Conservation (phyloP, 305 asterid genomes). For the Fraxinus sp. region DNA sequence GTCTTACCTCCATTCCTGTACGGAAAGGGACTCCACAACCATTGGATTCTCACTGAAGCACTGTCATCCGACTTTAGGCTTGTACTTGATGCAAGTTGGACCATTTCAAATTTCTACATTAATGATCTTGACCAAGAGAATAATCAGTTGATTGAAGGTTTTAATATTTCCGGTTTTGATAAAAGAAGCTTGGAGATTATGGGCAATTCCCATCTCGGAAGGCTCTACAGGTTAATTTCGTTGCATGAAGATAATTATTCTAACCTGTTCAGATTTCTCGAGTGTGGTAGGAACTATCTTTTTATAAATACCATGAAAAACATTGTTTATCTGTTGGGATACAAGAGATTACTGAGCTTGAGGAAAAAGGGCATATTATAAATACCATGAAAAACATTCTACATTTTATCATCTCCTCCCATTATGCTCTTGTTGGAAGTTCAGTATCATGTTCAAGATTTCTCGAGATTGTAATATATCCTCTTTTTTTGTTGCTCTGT, state of each 20-base stretch:
- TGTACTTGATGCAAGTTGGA: slow-evolving; percentile 70
- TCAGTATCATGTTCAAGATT: not conserved
- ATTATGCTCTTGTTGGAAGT: not conserved
- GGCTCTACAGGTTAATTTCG: slow-evolving; percentile 74
- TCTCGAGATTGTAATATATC: slow-evolving; percentile 10
- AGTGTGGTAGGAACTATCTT: slow-evolving; percentile 47
- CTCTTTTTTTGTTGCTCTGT: not conserved
- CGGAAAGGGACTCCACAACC: slow-evolving; percentile 71
- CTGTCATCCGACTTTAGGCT: slow-evolving; percentile 71
- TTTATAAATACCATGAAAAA: slow-evolving; percentile 45
- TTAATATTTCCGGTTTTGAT: slow-evolving; percentile 28
- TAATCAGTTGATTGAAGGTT: slow-evolving; percentile 17
- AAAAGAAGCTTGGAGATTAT: slow-evolving; percentile 50
- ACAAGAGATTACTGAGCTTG: slow-evolving; percentile 34
- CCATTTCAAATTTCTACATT: slow-evolving; percentile 57
- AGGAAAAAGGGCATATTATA: slow-evolving; percentile 34
- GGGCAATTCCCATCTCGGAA: slow-evolving; percentile 67
- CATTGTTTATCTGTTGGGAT: slow-evolving; percentile 46
- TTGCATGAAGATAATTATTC: slow-evolving; percentile 54
- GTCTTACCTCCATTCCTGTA: slow-evolving; percentile 82
- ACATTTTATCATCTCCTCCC: too few species aligned
- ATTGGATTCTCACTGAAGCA: slow-evolving; percentile 78
- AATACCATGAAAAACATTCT: too few species aligned
- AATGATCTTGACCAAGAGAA: slow-evolving; percentile 34
- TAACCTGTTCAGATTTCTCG: slow-evolving; percentile 43